Percentiles rank a stretch among this genome's conserved stretches.
phyloP scores from a whole-genome alignment of 192 early-diverging fungal genomes.

The Mortierella antarctica region DNA sequence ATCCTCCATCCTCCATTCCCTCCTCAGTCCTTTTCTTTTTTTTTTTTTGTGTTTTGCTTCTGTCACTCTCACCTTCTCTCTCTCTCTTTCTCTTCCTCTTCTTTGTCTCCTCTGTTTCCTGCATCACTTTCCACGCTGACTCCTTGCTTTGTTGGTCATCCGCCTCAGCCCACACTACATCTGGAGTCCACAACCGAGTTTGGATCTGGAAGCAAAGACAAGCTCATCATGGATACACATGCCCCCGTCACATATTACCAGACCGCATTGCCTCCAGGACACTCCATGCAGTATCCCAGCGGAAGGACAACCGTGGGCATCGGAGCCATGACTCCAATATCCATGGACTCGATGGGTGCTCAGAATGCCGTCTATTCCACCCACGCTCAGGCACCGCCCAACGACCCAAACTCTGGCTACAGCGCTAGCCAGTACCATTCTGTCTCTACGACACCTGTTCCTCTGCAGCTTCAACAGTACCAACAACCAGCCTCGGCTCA shows the following conservation, averaged over 20 bases:
- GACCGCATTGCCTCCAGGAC: constrained; percentile 20
- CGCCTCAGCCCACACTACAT: background rate
- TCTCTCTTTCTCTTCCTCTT: background rate
- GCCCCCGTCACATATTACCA: constrained; percentile 38
- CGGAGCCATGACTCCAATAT: constrained; percentile 13
- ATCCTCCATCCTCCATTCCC: background rate
- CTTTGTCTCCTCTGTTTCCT: background rate
- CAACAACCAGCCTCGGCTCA: constrained; percentile 18
- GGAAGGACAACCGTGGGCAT: constrained; percentile 13
- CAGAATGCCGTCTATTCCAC: constrained; percentile 5
- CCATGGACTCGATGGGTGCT: constrained; percentile 24
- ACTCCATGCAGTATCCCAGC: constrained; percentile 19
- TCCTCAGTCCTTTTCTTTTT: background rate
- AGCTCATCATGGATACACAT: constrained; percentile 22
- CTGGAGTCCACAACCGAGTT: background rate
- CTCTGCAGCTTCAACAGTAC: constrained; percentile 15
- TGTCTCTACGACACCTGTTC: constrained; percentile 10
- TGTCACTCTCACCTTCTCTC: background rate
- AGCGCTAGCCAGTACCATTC: constrained; percentile 29
- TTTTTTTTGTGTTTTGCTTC: too few species aligned
- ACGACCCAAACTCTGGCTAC: constrained; percentile 18
- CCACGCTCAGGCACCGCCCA: background rate
- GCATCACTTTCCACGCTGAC: background rate
- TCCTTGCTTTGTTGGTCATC: background rate
- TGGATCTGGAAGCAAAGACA: background rate